These are phyloP conservation scores for Aureococcus anophagefferens DNA, from an alignment of 108 stramenopile species.

Conservation along the genomic window DNA sequence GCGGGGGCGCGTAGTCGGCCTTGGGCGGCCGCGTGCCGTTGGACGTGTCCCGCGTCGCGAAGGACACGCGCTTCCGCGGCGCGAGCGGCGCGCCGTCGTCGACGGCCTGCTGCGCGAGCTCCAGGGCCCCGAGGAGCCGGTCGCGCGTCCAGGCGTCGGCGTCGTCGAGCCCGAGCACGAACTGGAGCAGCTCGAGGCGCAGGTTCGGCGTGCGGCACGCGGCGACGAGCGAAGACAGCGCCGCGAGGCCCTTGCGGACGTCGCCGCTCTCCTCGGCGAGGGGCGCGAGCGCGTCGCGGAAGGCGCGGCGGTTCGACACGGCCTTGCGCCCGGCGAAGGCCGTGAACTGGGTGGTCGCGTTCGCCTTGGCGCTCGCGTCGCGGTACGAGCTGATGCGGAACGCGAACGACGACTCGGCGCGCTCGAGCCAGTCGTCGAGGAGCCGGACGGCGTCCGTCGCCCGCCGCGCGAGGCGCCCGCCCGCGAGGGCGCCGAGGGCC, in stretches of 20 bases:
- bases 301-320: background rate
- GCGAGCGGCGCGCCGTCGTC: background rate
- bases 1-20: no score
- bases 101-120: background rate
- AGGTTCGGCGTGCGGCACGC: constrained; percentile 72
- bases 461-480: background rate
- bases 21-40: no score
- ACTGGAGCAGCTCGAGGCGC: constrained; percentile 74
- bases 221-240: constrained; percentile 52
- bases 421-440: background rate
- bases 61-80: no score
- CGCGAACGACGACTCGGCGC: background rate
- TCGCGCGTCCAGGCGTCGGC: constrained; percentile 1
- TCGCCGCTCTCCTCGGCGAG: background rate
- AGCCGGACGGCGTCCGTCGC: background rate
- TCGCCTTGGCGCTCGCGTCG: background rate
- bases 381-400: background rate
- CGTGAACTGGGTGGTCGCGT: background rate
- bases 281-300: background rate
- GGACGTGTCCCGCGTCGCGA: no score
- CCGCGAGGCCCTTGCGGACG: background rate
- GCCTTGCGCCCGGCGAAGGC: background rate
- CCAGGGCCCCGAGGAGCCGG: background rate
- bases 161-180: constrained; percentile 70
- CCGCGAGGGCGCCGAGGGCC: background rate